Conservation (phyloP, 192 early-diverging fungal genomes). For the Linnemannia elongata region DNA sequence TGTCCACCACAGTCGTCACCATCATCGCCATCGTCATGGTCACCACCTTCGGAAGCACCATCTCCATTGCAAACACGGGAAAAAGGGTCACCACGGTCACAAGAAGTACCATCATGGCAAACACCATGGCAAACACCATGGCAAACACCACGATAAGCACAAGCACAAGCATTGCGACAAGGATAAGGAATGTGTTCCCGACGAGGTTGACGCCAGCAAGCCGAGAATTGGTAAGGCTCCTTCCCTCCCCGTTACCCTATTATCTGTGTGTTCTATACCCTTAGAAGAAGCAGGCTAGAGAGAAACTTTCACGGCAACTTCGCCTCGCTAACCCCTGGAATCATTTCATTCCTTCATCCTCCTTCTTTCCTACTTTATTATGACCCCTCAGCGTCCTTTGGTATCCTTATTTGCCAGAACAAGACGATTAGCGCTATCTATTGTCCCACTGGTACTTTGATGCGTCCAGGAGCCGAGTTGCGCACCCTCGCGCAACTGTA, state of each 20-base stretch:
- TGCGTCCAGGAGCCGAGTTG: constrained; percentile 7
- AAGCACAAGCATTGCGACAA: neutral
- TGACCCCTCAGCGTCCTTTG: constrained; percentile 6
- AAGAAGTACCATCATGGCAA: constrained; percentile 2
- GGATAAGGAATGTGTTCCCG: neutral
- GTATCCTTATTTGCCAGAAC: constrained; percentile 24
- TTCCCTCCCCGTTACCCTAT: neutral
- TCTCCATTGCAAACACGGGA: neutral
- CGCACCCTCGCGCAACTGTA: neutral
- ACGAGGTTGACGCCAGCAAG: neutral
- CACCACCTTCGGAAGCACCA: neutral
- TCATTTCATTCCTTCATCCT: neutral
- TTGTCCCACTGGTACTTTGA: constrained; percentile 20
- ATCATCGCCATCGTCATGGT: neutral
- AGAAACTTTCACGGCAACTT: neutral
- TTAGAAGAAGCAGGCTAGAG: neutral
- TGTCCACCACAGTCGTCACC: neutral
- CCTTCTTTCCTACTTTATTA: neutral
- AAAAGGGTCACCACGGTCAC: neutral
- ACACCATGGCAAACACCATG: neutral
- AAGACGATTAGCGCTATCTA: constrained; percentile 28
- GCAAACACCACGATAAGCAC: neutral
- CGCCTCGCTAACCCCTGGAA: neutral
- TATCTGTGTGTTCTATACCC: neutral
- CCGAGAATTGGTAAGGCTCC: constrained; percentile 8